Conservation (phyloP, 106 monocot genomes). For the Narthecium ossifragum region DNA sequence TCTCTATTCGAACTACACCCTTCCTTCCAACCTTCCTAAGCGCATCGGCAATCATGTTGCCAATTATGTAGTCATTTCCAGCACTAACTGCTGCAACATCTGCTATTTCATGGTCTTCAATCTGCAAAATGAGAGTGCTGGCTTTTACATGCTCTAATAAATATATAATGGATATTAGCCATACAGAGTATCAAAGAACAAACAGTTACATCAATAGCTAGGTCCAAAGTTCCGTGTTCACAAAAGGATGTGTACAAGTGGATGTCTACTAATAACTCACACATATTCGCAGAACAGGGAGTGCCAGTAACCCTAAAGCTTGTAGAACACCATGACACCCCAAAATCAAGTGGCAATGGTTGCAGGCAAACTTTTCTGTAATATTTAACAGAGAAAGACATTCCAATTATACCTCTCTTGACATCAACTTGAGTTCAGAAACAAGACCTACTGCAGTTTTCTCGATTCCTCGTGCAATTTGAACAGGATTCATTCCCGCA, state of each 20-base stretch:
- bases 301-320: background rate
- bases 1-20: slow-evolving; percentile 73
- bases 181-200: too few relatives aligned
- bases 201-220: too few relatives aligned
- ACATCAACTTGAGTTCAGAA: slow-evolving; percentile 66
- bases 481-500: slow-evolving; percentile 85
- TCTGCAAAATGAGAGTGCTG: slow-evolving; percentile 27
- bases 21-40: slow-evolving; percentile 62
- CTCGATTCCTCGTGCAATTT: slow-evolving; percentile 74
- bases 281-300: background rate
- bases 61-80: slow-evolving; percentile 63
- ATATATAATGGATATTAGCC: background rate
- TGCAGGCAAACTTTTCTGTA: background rate
- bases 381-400: background rate
- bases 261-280: background rate
- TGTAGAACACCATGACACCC: background rate
- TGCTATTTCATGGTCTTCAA: slow-evolving; percentile 80
- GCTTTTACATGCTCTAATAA: background rate
- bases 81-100: slow-evolving; percentile 85
- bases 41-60: slow-evolving; percentile 82
- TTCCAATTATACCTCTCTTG: slow-evolving; percentile 47
- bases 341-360: too few relatives aligned
- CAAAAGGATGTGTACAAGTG: background rate
- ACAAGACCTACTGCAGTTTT: slow-evolving; percentile 63
- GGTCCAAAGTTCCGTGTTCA: background rate